A percentile compares a stretch with the other conserved stretches of the same genome.
Conservation (phyloP, 2,329 filamentous ascomycete species). For the Botrytis sinoallii region DNA sequence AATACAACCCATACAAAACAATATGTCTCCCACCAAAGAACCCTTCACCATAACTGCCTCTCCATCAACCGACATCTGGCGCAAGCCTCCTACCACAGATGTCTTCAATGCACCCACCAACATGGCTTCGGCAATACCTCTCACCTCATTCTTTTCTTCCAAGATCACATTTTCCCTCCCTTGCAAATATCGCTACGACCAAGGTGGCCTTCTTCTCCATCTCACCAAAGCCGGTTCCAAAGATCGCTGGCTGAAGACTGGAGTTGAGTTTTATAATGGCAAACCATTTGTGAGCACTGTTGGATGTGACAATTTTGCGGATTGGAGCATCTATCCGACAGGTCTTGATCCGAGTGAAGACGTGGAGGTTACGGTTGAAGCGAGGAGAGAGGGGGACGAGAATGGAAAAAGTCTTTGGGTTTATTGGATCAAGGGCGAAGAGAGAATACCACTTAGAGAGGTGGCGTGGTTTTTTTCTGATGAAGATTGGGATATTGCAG, state of each 20-base stretch:
- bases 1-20: background rate
- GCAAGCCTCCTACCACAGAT: constrained; percentile 17
- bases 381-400: constrained; percentile 6
- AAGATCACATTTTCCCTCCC: constrained; percentile 6
- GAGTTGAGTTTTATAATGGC: constrained; percentile 12
- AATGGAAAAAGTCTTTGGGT: constrained; percentile 13
- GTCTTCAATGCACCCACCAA: constrained; percentile 14
- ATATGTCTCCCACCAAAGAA: constrained; percentile 9
- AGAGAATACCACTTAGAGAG: constrained; percentile 13
- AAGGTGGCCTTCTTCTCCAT: constrained; percentile 15
- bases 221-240: background rate
- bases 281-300: constrained; percentile 11
- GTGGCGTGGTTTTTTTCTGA: constrained; percentile 12
- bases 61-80: constrained; percentile 13
- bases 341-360: background rate
- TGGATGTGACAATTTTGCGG: constrained; percentile 1
- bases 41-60: constrained; percentile 4
- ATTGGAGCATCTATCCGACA: constrained; percentile 14
- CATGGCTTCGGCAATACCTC: background rate
- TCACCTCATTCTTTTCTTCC: constrained; percentile 2
- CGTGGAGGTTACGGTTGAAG: constrained; percentile 12
- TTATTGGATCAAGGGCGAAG: constrained; percentile 9
- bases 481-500: constrained; percentile 8
- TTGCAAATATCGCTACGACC: constrained; percentile 14
- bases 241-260: constrained; percentile 16